Conservation (phyloP, 2,329 filamentous ascomycete species). For the Dendrostoma leiphaemia region DNA sequence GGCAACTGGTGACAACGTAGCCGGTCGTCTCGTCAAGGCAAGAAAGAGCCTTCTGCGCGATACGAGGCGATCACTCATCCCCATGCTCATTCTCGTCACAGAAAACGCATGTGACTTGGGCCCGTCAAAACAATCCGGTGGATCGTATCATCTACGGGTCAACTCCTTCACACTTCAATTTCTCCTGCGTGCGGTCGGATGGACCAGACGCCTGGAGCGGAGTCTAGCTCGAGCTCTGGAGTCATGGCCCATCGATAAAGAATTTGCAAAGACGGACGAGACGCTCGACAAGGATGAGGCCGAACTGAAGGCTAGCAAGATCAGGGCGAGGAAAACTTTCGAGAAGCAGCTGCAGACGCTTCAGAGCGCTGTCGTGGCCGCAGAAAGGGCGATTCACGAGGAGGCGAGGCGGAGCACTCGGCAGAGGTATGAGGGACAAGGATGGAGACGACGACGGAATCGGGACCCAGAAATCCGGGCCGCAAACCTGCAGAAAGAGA, state of each 20-base stretch:
- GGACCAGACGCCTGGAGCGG: slow-evolving; percentile 6
- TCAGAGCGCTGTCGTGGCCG: not conserved
- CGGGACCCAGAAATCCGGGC: not conserved
- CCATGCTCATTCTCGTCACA: slow-evolving; percentile 13
- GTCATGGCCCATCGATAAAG: slow-evolving; percentile 4
- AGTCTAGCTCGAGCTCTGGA: not conserved
- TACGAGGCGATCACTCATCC: slow-evolving; percentile 8
- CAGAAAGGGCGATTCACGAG: not conserved
- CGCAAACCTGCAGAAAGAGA: not conserved
- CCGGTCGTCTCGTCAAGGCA: not conserved
- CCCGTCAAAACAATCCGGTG: not conserved
- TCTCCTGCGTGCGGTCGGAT: slow-evolving; percentile 7
- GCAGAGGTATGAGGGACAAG: not conserved
- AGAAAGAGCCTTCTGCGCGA: slow-evolving; percentile 1
- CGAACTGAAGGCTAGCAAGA: not conserved
- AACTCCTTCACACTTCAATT: slow-evolving; percentile 15
- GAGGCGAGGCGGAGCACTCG: not conserved
- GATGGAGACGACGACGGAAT: not conserved
- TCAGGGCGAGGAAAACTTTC: not conserved
- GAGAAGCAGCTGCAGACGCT: slow-evolving; percentile 1
- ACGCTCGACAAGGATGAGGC: not conserved
- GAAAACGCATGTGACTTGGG: slow-evolving; percentile 1
- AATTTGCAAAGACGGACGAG: not conserved
- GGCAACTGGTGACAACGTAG: not conserved
- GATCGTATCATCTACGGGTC: not conserved